These are phyloP conservation scores for Epichloe typhina DNA, from an alignment of 2,329 filamentous ascomycete genomes.

Conservation along the genomic window DNA sequence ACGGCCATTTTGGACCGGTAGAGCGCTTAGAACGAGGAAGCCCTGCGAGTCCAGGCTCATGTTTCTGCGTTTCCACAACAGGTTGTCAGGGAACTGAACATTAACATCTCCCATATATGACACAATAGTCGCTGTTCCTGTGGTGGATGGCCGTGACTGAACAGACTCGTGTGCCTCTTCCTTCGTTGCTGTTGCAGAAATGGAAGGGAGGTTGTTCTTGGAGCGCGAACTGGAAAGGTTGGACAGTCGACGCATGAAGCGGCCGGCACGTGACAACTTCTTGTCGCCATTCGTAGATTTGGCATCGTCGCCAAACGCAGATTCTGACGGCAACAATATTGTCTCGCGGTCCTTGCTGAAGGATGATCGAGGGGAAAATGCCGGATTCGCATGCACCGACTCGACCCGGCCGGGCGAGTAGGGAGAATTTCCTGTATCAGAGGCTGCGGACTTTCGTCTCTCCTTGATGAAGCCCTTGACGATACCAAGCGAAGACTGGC, in stretches of 20 bases:
- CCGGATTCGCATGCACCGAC: slow-evolving; percentile 29
- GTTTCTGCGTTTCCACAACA: slow-evolving; percentile 90
- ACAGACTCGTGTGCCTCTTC: slow-evolving; percentile 24
- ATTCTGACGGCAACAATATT: slow-evolving; percentile 29
- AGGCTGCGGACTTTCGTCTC: slow-evolving; percentile 37
- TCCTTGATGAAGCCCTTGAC: slow-evolving; percentile 51
- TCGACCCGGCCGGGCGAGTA: slow-evolving; percentile 35
- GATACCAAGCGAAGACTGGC: slow-evolving; percentile 45
- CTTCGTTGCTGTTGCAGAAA: slow-evolving; percentile 38
- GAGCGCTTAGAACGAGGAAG: slow-evolving; percentile 62
- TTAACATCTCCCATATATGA: slow-evolving; percentile 81
- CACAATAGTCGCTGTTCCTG: slow-evolving; percentile 30
- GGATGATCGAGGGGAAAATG: slow-evolving; percentile 39
- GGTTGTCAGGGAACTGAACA: slow-evolving; percentile 89
- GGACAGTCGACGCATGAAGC: slow-evolving; percentile 46
- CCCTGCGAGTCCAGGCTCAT: slow-evolving; percentile 76
- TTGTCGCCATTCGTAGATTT: slow-evolving; percentile 28
- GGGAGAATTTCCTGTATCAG: slow-evolving; percentile 18
- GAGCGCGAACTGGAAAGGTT: slow-evolving; percentile 34
- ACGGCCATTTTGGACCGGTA: slow-evolving; percentile 40
- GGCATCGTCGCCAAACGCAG: slow-evolving; percentile 33
- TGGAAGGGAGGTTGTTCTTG: slow-evolving; percentile 30
- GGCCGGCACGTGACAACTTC: slow-evolving; percentile 38
- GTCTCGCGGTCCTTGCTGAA: slow-evolving; percentile 29
- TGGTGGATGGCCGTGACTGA: slow-evolving; percentile 15